Conservation (phyloP, 345 rosid genomes). For the Linum trigynum region DNA sequence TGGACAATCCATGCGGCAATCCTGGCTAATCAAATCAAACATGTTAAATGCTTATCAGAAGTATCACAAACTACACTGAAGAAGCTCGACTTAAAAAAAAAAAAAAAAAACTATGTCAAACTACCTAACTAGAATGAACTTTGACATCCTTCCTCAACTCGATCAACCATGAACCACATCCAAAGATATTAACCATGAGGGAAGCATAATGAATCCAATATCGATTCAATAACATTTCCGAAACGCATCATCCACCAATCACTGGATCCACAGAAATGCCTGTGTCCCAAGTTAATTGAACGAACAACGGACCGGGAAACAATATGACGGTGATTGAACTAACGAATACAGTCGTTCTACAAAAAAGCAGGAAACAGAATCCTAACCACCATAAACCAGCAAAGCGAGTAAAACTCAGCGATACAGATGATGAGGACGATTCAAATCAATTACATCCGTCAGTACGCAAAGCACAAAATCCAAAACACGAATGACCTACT, state of each 20-base stretch:
- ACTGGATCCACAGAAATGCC: neutral
- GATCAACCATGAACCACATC: neutral
- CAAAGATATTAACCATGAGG: neutral
- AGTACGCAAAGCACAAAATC: too few relatives aligned
- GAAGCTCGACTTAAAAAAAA: neutral
- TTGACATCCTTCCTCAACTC: too few relatives aligned
- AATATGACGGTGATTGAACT: neutral
- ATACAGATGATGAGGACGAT: too few relatives aligned
- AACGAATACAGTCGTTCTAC: neutral
- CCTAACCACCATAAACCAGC: too few relatives aligned
- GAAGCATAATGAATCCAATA: neutral
- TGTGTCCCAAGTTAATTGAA: neutral
- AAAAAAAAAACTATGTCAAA: neutral
- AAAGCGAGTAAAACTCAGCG: too few relatives aligned
- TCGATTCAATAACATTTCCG: neutral
- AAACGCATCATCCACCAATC: neutral
- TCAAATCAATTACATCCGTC: too few relatives aligned
- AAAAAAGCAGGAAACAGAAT: too few relatives aligned
- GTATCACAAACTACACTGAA: neutral
- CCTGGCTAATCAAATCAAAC: constrained; percentile 6
- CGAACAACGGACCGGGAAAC: neutral
- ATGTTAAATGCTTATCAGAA: neutral
- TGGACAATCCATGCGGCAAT: constrained; percentile 10
- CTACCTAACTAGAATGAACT: neutral
- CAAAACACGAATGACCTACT: too few relatives aligned